Percentiles rank a stretch among this genome's conserved stretches.
Conservation (phyloP, 2,329 filamentous ascomycete species). For the Tolypocladium ovalisporum region DNA sequence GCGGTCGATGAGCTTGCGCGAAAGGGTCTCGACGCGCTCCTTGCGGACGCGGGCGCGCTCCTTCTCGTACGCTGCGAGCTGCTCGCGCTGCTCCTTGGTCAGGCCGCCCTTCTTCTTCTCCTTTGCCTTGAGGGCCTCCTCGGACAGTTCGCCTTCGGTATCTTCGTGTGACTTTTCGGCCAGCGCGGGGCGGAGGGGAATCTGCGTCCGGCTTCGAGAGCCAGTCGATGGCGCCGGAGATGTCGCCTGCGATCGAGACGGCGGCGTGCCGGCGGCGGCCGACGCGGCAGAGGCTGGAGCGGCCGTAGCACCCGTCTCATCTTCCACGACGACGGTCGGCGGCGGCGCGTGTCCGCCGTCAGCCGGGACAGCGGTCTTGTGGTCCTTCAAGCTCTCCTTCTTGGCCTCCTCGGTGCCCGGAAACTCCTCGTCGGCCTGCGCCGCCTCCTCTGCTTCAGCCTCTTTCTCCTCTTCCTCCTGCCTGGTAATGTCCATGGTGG, state of each 20-base stretch:
- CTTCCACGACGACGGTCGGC: slow-evolving; percentile 28
- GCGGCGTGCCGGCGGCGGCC: slow-evolving; percentile 13
- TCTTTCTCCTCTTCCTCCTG: slow-evolving; percentile 54
- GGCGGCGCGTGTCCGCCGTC: slow-evolving; percentile 12
- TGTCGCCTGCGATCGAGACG: slow-evolving; percentile 20
- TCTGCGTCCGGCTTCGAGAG: slow-evolving; percentile 34
- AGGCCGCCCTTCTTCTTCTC: slow-evolving; percentile 84
- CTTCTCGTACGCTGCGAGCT: slow-evolving; percentile 76
- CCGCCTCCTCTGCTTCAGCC: slow-evolving; percentile 34
- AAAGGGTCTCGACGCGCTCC: slow-evolving; percentile 77
- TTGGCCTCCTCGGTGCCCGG: slow-evolving; percentile 46
- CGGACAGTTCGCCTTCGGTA: slow-evolving; percentile 58
- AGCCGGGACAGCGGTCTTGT: slow-evolving; percentile 18
- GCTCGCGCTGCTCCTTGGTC: slow-evolving; percentile 85
- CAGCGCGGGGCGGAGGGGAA: slow-evolving; percentile 74
- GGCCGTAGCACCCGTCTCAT: slow-evolving; percentile 18
- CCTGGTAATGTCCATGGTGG: slow-evolving; percentile 97
- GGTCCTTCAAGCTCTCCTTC: slow-evolving; percentile 40
- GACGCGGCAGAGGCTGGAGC: slow-evolving; percentile 9
- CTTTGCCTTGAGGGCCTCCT: slow-evolving; percentile 28
- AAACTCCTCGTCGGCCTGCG: slow-evolving; percentile 36
- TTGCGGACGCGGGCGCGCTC: slow-evolving; percentile 77
- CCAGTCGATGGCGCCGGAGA: slow-evolving; percentile 32
- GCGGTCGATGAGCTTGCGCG: slow-evolving; percentile 77
- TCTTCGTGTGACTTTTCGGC: slow-evolving; percentile 71